Evolutionary conservation across 2,329 filamentous ascomycete species (phyloP).

Genomic region (Pseudocercospora ulei): DNA sequence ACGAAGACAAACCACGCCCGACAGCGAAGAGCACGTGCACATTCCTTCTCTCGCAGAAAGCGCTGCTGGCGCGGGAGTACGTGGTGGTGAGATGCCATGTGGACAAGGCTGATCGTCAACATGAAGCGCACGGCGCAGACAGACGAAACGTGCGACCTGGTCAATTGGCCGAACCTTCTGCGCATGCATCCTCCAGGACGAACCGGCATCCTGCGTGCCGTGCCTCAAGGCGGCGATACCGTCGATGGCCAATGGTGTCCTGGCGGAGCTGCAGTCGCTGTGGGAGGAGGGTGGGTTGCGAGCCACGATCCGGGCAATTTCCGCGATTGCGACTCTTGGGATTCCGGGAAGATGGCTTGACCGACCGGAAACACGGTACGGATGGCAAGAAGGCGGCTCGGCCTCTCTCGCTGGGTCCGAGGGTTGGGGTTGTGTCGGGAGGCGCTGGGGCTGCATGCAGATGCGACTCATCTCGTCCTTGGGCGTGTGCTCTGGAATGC

Average conservation of each 20-base stretch:
- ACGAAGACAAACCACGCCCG: slow-evolving; percentile 36
- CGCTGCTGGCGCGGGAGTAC: slow-evolving; percentile 36
- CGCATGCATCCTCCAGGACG: slow-evolving; percentile 13
- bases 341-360: slow-evolving; percentile 31
- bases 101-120: slow-evolving; percentile 34
- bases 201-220: slow-evolving; percentile 9
- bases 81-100: slow-evolving; percentile 36
- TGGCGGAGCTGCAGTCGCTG: slow-evolving; percentile 11
- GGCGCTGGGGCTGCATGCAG: slow-evolving; percentile 12
- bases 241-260: slow-evolving; percentile 14
- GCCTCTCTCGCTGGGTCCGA: slow-evolving; percentile 14
- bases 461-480: slow-evolving; percentile 15
- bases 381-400: slow-evolving; percentile 12
- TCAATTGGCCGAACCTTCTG: slow-evolving; percentile 31
- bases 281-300: slow-evolving; percentile 8
- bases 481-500: slow-evolving; percentile 5
- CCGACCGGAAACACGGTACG: slow-evolving; percentile 1
- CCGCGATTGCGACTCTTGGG: slow-evolving; percentile 24
- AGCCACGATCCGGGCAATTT: slow-evolving; percentile 19
- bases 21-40: slow-evolving; percentile 34
- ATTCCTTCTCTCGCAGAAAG: slow-evolving; percentile 39
- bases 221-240: slow-evolving; percentile 7
- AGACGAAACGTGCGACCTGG: slow-evolving; percentile 20
- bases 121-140: slow-evolving; percentile 28
- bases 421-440: slow-evolving; percentile 14